Percentiles rank a stretch among this genome's conserved stretches.
Evolutionary conservation across 2,329 filamentous ascomycete genomes (phyloP).

Genomic region (Cytospora mali): DNA sequence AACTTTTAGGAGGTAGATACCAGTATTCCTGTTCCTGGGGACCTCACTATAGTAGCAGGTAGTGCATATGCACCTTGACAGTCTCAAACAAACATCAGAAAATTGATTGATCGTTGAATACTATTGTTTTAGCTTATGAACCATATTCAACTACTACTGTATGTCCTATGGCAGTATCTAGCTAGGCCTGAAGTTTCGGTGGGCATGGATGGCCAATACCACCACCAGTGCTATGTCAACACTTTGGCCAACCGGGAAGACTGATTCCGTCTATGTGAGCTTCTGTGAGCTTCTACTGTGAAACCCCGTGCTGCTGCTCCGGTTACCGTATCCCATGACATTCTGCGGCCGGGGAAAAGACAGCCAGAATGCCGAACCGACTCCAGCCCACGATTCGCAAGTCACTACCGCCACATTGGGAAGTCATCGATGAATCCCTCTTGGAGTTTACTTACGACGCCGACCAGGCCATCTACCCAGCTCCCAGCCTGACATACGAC

Average conservation of each 20-base stretch:
- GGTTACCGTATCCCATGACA: neutral
- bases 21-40: too few species aligned
- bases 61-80: too few species aligned
- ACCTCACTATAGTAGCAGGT: too few species aligned
- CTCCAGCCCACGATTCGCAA: neutral
- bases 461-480: constrained; percentile 27
- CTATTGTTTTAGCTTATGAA: too few species aligned
- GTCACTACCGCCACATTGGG: constrained; percentile 3
- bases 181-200: neutral
- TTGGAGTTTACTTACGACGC: constrained; percentile 17
- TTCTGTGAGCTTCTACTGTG: neutral
- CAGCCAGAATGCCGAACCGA: neutral
- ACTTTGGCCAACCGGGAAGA: too few species aligned
- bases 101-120: too few species aligned
- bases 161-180: neutral
- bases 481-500: constrained; percentile 14
- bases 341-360: too few species aligned
- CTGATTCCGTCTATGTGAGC: too few species aligned
- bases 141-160: neutral
- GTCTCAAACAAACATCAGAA: too few species aligned
- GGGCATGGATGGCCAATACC: neutral
- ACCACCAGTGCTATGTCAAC: neutral
- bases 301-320: neutral
- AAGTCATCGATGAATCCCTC: constrained; percentile 12
- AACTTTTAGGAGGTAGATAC: too few species aligned